phyloP scores from a whole-genome alignment of 306 rosid genomes.

The Vigna nakashimae region DNA sequence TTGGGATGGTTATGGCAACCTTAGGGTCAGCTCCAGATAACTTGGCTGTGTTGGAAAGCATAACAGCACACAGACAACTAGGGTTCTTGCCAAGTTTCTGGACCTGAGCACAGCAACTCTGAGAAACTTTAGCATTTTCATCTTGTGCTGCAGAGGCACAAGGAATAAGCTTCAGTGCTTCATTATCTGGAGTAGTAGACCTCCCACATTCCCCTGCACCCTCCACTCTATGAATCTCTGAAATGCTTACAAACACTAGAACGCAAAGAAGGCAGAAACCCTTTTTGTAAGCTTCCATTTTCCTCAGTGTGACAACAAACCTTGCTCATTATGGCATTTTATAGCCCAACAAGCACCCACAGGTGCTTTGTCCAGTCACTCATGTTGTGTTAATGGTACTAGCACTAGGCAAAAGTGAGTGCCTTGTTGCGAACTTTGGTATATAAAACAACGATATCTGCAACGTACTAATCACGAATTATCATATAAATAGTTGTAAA shows the following conservation, averaged over 20 bases:
- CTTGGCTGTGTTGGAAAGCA: constrained; percentile 62
- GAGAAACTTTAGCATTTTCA: constrained; percentile 52
- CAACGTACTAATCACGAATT: too few species aligned
- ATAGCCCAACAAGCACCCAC: constrained; percentile 30
- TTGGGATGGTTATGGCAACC: constrained; percentile 61
- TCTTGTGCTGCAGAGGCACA: constrained; percentile 57
- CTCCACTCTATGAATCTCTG: constrained; percentile 44
- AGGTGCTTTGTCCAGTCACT: constrained; percentile 49
- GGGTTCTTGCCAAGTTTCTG: constrained; percentile 54
- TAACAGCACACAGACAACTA: constrained; percentile 54
- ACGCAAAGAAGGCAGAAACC: constrained; percentile 48
- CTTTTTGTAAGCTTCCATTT: constrained; percentile 47
- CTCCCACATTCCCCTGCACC: constrained; percentile 63
- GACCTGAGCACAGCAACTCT: constrained; percentile 52
- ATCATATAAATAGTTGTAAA: too few species aligned
- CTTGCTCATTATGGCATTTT: constrained; percentile 34
- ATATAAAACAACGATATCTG: not conserved
- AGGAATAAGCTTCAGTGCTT: constrained; percentile 58
- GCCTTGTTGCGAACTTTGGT: constrained; percentile 41
- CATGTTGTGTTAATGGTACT: constrained; percentile 47
- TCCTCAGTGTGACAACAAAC: not conserved
- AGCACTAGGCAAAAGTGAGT: constrained; percentile 48
- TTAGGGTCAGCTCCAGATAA: constrained; percentile 48
- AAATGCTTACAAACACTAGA: constrained; percentile 44
- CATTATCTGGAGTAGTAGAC: constrained; percentile 53